phyloP scores from a whole-genome alignment of 2,329 filamentous ascomycete genomes.

The Septoria petroselini region DNA sequence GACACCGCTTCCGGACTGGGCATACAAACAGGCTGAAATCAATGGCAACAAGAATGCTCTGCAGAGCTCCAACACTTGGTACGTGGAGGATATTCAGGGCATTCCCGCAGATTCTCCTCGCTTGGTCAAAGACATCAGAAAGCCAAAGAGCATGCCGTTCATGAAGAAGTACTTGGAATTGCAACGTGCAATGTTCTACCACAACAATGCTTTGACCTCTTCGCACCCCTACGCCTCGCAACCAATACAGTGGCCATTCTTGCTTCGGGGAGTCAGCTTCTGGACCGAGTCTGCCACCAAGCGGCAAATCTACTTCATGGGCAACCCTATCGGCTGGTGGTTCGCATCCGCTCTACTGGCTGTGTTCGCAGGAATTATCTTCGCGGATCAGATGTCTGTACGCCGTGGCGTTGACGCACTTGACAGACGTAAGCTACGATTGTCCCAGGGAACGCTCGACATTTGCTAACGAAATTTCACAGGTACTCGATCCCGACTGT shows the following conservation, averaged over 20 bases:
- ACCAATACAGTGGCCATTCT: constrained; percentile 96
- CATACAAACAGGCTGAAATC: constrained; percentile 94
- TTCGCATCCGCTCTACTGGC: constrained; percentile 86
- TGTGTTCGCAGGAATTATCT: constrained; percentile 87
- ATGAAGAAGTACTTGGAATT: constrained; percentile 93
- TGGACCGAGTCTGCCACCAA: constrained; percentile 96
- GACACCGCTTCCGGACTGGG: constrained; percentile 94
- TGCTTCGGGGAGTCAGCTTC: constrained; percentile 95
- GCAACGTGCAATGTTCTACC: constrained; percentile 97
- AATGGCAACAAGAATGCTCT: constrained; percentile 97
- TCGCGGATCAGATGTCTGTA: constrained; percentile 88
- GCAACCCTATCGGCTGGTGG: constrained; percentile 98
- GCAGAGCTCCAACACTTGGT: constrained; percentile 91
- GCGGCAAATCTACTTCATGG: constrained; percentile 97
- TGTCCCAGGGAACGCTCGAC: neutral
- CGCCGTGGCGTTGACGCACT: constrained; percentile 90
- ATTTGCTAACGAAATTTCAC: constrained; percentile 16
- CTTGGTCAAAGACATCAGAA: constrained; percentile 68
- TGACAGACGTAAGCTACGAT: constrained; percentile 73
- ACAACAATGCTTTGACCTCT: constrained; percentile 97
- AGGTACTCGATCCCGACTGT: constrained; percentile 88
- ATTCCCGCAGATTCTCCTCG: constrained; percentile 69
- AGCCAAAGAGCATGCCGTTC: constrained; percentile 84
- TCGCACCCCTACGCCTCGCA: constrained; percentile 94
- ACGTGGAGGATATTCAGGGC: constrained; percentile 84